Evolutionary conservation across 139 green algal species (phyloP).

Genomic region (Volvox reticuliferus): DNA sequence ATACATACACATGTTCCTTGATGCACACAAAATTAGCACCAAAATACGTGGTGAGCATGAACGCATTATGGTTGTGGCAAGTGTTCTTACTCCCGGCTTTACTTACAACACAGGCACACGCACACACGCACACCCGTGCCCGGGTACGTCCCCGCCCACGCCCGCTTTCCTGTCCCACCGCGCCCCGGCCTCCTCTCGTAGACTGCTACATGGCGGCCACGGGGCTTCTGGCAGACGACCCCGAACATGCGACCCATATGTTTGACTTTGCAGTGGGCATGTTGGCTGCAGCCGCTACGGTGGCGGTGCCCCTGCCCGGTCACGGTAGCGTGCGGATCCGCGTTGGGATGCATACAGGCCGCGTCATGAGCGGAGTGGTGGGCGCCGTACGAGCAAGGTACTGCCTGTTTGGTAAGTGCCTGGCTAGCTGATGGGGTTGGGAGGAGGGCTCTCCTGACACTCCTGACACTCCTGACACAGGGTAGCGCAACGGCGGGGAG

Average conservation of each 20-base stretch:
- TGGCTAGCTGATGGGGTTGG: neutral
- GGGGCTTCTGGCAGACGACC: constrained; percentile 49
- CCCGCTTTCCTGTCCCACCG: neutral
- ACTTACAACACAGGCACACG: neutral
- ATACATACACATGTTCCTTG: too few relatives aligned
- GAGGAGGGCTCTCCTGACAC: too few relatives aligned
- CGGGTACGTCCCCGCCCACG: too few relatives aligned
- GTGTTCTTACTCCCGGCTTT: neutral
- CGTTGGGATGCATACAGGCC: constrained; percentile 36
- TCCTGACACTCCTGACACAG: too few relatives aligned
- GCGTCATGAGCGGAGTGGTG: constrained; percentile 57
- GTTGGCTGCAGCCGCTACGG: constrained; percentile 30
- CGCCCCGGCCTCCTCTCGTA: neutral
- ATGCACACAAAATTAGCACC: too few relatives aligned
- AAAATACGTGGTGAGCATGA: too few relatives aligned
- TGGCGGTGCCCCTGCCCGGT: constrained; percentile 24
- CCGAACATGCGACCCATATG: constrained; percentile 47
- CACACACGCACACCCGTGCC: too few relatives aligned
- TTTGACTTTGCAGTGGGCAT: constrained; percentile 36
- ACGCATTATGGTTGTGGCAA: too few relatives aligned
- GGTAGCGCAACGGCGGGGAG: too few relatives aligned
- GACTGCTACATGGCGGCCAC: constrained; percentile 55
- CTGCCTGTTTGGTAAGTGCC: constrained; percentile 64
- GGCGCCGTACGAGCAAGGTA: constrained; percentile 58
- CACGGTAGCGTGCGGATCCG: constrained; percentile 44